phyloP scores from a whole-genome alignment of 108 stramenopile genomes.

The Asterionellopsis glacialis region DNA sequence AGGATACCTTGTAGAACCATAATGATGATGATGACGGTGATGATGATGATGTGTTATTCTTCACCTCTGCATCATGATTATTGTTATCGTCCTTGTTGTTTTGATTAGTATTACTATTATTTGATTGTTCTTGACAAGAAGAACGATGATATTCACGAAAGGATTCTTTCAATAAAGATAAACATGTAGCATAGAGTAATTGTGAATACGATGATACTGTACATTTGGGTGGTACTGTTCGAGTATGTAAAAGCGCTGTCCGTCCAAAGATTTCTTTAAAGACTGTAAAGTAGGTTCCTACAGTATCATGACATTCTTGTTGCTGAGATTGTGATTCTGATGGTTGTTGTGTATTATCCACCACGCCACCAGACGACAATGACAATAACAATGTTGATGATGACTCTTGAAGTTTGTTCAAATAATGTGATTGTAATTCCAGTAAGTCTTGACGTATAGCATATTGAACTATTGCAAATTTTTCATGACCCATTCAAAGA shows the following conservation, averaged over 20 bases:
- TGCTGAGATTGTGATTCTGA: too few relatives aligned
- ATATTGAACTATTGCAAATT: conserved; percentile 22
- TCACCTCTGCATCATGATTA: background rate
- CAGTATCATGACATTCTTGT: background rate
- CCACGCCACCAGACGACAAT: too few relatives aligned
- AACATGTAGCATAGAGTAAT: conserved; percentile 31
- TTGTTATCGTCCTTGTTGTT: too few relatives aligned
- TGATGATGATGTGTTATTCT: background rate
- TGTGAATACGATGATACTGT: conserved; percentile 34
- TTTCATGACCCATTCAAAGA: too few relatives aligned
- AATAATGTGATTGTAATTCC: conserved; percentile 2
- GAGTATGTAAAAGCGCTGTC: conserved; percentile 27
- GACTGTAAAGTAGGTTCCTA: conserved; percentile 15
- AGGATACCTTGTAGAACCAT: too few relatives aligned
- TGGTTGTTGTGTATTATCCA: too few relatives aligned
- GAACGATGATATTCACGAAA: conserved; percentile 6
- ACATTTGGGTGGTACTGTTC: conserved; percentile 24
- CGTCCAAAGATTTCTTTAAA: conserved; percentile 23
- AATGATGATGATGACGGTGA: too few relatives aligned
- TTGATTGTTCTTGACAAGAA: too few relatives aligned
- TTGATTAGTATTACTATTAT: too few relatives aligned
- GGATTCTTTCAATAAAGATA: conserved; percentile 14
- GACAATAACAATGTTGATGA: too few relatives aligned
- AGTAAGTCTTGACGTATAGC: conserved; percentile 27
- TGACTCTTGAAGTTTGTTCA: background rate